These are phyloP conservation scores for Botrytis porri DNA, from an alignment of 2,329 filamentous ascomycete species.

Conservation along the genomic window DNA sequence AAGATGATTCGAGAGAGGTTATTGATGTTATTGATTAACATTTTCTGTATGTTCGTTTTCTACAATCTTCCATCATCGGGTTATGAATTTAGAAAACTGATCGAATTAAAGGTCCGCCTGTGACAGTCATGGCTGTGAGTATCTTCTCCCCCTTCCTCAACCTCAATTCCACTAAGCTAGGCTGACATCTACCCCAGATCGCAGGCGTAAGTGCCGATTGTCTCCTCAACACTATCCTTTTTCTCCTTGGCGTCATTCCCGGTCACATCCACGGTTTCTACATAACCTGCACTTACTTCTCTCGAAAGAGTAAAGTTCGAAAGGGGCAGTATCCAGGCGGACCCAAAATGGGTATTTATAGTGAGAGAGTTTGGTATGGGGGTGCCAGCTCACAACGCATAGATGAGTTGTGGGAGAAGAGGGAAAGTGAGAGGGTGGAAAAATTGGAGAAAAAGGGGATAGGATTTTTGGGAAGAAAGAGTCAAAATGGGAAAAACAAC, in stretches of 20 bases:
- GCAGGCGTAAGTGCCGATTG: conserved; percentile 28
- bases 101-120: conserved; percentile 25
- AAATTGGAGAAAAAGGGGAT: conserved; percentile 3
- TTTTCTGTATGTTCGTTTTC: conserved; percentile 28
- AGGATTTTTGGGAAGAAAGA: background rate
- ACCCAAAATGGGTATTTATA: conserved; percentile 68
- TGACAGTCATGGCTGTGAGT: conserved; percentile 29
- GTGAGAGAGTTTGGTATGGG: conserved; percentile 65
- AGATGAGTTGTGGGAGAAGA: conserved; percentile 24
- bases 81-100: background rate
- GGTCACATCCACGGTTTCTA: conserved; percentile 38
- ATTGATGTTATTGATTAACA: conserved; percentile 27
- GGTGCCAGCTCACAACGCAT: conserved; percentile 41
- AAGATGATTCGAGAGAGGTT: conserved; percentile 24
- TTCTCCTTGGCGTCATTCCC: conserved; percentile 32
- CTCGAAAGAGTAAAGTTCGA: conserved; percentile 58
- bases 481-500: background rate
- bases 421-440: conserved; percentile 19
- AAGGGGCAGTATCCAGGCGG: conserved; percentile 51
- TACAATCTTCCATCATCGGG: background rate
- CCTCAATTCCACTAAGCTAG: background rate
- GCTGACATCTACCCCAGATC: conserved; percentile 17
- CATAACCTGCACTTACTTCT: conserved; percentile 73
- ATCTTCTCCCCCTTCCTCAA: background rate
- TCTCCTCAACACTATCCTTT: conserved; percentile 31